Percentiles rank a stretch among this genome's conserved stretches.
These are phyloP conservation scores for Blastosporella zonata DNA, from an alignment of 1,284 basidiomycete species.

Conservation along the genomic window DNA sequence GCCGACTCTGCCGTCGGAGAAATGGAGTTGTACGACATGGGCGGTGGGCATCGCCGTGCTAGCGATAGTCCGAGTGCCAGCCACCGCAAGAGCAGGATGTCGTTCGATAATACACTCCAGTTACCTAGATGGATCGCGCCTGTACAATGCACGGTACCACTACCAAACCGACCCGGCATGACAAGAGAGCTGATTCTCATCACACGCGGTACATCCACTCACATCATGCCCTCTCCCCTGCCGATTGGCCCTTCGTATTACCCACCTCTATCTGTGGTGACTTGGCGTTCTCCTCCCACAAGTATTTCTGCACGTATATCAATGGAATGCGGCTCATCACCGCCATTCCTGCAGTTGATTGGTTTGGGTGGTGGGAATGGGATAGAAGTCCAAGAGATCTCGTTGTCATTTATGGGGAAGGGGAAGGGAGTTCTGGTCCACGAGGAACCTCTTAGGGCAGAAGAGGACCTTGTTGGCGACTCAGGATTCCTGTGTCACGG, in stretches of 20 bases:
- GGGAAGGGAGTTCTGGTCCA: constrained; percentile 45
- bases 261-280: constrained; percentile 51
- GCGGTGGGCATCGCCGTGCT: constrained; percentile 26
- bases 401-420: constrained; percentile 40
- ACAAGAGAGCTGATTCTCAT: constrained; percentile 53
- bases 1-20: constrained; percentile 77
- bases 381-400: constrained; percentile 66
- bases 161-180: constrained; percentile 26
- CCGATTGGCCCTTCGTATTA: constrained; percentile 46
- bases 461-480: constrained; percentile 62
- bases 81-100: constrained; percentile 44
- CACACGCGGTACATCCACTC: constrained; percentile 66
- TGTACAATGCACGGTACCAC: constrained; percentile 47
- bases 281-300: constrained; percentile 59
- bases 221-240: constrained; percentile 65
- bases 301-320: constrained; percentile 49
- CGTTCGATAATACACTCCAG: constrained; percentile 44
- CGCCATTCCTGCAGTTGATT: constrained; percentile 58
- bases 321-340: constrained; percentile 28
- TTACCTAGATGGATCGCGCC: constrained; percentile 54
- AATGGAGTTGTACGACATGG: constrained; percentile 61
- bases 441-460: constrained; percentile 48
- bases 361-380: constrained; percentile 65
- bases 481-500: constrained; percentile 61
- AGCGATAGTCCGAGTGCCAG: constrained; percentile 26